Base-by-base conservation (phyloP, 1,139 yeast species). In the Eremothecium coryli region DNA sequence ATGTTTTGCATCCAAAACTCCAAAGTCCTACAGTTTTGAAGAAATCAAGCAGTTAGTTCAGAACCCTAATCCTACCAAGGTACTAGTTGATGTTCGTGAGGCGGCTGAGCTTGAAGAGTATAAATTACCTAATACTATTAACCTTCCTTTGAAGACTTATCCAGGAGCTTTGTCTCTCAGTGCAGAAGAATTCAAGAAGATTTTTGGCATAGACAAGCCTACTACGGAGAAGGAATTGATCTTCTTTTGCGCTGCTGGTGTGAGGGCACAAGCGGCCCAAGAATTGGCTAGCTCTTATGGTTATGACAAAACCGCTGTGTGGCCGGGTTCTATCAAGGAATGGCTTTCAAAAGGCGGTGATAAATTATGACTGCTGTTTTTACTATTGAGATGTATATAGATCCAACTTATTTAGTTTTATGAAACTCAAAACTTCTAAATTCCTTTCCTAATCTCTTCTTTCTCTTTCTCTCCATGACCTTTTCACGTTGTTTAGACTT, bases 191-290 rank as follows among this genome's bases (percentile, higher is more conserved):
- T 90, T 93, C 52, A 70, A 73, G 48, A 82, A 81, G 25, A 66
- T 73, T 36, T 86, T 88, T 62, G 90, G 94, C 11, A 78, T 86
- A 52, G 68, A 66, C n/a, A 90, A 90, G 62, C 98, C 98, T 3
- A 49, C 64, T 5, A 58, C 66, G 28, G 76, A 74, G 32, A 73
- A 81, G 53, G 85, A 84, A 48, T 67, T 90, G 55, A 73, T 90
- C 27, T 88, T 90, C 61, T 88, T 88, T 63, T 90, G 98, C 62
- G 74, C 82, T 38, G 95, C 84, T 4, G 98, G 98, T 36, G 82
- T 86, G 31, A 76, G 98, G 64, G 81, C 94, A 27, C 70, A 86
- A 31, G 85, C 86, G 39, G 93, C 96, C 29, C 95, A 86, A 54
- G 93, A 82, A 52, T 68, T 88, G 52, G 98, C 97, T 17, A 74